Percentiles rank a stretch among this genome's conserved stretches.
These are phyloP conservation scores for Dissophora ornata DNA, from an alignment of 192 early-diverging fungal genomes.

Conservation along the genomic window DNA sequence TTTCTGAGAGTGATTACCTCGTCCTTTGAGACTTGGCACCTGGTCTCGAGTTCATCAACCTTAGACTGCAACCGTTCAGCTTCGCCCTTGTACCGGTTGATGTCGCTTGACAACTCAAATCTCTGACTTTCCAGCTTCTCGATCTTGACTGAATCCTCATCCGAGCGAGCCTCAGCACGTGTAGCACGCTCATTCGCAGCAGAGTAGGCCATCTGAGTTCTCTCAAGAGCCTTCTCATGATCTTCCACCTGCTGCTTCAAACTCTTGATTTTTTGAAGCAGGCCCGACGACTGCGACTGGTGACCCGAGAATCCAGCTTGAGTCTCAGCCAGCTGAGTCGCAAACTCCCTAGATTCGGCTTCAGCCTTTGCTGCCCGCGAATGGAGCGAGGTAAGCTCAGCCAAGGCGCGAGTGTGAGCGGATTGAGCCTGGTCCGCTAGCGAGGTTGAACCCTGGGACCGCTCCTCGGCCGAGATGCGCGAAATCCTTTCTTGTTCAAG, in stretches of 20 bases:
- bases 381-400: conserved; percentile 58
- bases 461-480: conserved; percentile 59
- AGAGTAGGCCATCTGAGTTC: conserved; percentile 44
- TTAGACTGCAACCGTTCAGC: conserved; percentile 50
- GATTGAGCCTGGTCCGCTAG: conserved; percentile 63
- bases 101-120: conserved; percentile 40
- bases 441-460: conserved; percentile 49
- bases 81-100: conserved; percentile 52
- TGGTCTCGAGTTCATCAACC: conserved; percentile 55
- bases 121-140: conserved; percentile 49
- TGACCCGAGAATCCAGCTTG: conserved; percentile 50
- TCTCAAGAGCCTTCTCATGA: conserved; percentile 54
- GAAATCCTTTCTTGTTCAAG: conserved; percentile 56
- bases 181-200: conserved; percentile 53
- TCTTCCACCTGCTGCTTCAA: conserved; percentile 56
- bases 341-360: conserved; percentile 53
- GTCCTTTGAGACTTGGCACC: conserved; percentile 52
- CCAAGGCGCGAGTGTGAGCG: conserved; percentile 58
- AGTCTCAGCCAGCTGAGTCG: conserved; percentile 47
- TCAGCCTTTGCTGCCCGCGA: conserved; percentile 56
- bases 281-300: conserved; percentile 40
- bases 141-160: conserved; percentile 43
- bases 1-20: conserved; percentile 52
- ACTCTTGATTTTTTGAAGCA: conserved; percentile 25
- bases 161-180: conserved; percentile 52